These are phyloP conservation scores for Cercospora zeina DNA, from an alignment of 2,329 filamentous ascomycete genomes.

Conservation along the genomic window DNA sequence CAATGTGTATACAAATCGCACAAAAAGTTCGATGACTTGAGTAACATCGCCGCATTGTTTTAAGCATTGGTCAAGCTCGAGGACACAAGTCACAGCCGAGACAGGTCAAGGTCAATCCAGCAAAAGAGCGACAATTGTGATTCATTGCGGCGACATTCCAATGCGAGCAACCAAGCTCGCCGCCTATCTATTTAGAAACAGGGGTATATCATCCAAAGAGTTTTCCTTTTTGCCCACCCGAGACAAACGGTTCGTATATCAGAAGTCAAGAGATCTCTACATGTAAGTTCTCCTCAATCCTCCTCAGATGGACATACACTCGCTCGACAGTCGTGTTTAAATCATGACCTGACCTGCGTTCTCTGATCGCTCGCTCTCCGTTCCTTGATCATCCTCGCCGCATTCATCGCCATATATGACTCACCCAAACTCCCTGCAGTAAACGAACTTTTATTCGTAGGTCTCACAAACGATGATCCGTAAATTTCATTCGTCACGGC, in stretches of 20 bases:
- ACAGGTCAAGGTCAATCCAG: no score
- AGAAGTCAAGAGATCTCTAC: background rate
- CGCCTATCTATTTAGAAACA: background rate
- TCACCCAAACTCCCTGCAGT: conserved; percentile 40
- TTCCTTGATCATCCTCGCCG: conserved; percentile 35
- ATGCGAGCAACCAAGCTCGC: background rate
- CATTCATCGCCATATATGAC: conserved; percentile 41
- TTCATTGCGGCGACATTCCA: background rate
- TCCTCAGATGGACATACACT: background rate
- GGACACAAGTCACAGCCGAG: no score
- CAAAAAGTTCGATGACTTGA: no score
- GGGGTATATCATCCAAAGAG: background rate
- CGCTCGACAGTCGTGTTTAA: background rate
- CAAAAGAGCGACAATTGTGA: background rate
- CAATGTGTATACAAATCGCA: no score
- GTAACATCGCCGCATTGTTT: no score
- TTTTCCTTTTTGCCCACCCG: background rate
- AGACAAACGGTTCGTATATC: conserved; percentile 3
- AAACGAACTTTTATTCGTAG: conserved; percentile 32
- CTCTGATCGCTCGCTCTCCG: conserved; percentile 24
- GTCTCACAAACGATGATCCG: conserved; percentile 25
- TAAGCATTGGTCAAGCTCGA: no score
- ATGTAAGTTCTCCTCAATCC: background rate
- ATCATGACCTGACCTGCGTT: background rate
- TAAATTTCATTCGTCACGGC: conserved; percentile 35